These are phyloP conservation scores for Ophiostoma pallidulum DNA, from an alignment of 2,329 filamentous ascomycete species.

Conservation along the genomic window DNA sequence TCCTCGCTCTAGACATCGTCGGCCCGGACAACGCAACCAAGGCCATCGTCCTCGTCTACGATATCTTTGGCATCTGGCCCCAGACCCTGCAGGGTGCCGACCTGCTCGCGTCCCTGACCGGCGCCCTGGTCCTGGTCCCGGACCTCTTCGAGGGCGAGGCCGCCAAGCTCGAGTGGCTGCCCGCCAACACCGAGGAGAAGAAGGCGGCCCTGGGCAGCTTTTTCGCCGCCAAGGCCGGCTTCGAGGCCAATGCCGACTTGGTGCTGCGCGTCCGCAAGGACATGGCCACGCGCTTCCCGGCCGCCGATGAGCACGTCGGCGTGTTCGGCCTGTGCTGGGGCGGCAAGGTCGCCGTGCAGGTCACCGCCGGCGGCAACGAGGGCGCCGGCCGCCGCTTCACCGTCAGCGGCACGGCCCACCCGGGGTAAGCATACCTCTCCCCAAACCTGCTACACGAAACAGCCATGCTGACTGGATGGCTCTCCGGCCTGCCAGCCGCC, in stretches of 20 bases:
- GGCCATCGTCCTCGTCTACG: constrained; percentile 37
- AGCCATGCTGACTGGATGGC: too few species aligned
- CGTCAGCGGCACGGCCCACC: constrained; percentile 26
- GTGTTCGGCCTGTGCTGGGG: constrained; percentile 43
- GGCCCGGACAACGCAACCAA: constrained; percentile 25
- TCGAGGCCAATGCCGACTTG: constrained; percentile 21
- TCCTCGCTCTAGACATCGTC: constrained; percentile 25
- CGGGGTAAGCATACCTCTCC: constrained; percentile 20
- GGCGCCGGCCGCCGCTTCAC: constrained; percentile 28
- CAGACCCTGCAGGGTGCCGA: constrained; percentile 42
- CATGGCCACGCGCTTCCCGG: constrained; percentile 25
- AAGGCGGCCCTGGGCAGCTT: constrained; percentile 13
- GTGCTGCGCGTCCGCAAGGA: constrained; percentile 26
- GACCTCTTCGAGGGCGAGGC: constrained; percentile 31
- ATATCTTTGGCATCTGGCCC: constrained; percentile 36
- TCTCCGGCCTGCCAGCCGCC: too few species aligned
- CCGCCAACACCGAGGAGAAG: constrained; percentile 36
- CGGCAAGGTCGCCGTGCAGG: constrained; percentile 33
- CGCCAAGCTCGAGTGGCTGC: constrained; percentile 26
- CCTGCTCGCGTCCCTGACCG: constrained; percentile 28
- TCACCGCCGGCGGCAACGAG: constrained; percentile 27
- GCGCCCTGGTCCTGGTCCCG: constrained; percentile 32
- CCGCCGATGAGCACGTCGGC: constrained; percentile 31
- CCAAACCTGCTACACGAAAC: too few species aligned
- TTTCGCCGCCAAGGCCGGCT: constrained; percentile 21